These are phyloP conservation scores for Pleurotus djamor DNA, from an alignment of 768 basidiomycete species.

Conservation along the genomic window DNA sequence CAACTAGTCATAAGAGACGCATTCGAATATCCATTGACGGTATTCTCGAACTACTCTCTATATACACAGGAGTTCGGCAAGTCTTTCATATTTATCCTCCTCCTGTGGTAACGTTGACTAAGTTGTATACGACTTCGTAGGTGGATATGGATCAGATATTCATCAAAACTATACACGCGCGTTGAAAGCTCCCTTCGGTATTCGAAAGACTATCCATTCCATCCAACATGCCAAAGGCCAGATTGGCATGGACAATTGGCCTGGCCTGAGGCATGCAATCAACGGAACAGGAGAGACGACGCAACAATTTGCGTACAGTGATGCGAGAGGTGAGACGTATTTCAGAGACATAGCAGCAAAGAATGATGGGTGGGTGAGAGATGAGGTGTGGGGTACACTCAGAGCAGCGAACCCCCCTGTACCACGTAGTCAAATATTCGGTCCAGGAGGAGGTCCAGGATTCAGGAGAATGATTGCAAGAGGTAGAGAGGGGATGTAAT, in stretches of 20 bases:
- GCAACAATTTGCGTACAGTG: conserved; percentile 27
- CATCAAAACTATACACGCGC: conserved; percentile 25
- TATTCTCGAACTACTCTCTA: conserved; percentile 28
- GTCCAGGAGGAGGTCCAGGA: conserved; percentile 25
- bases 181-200: conserved; percentile 20
- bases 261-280: conserved; percentile 27
- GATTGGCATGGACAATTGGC: conserved; percentile 31
- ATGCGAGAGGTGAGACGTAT: conserved; percentile 25
- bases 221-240: conserved; percentile 26
- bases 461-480: conserved; percentile 18
- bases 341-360: conserved; percentile 27
- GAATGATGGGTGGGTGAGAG: conserved; percentile 28
- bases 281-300: conserved; percentile 26
- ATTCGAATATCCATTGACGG: conserved; percentile 49
- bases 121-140: conserved; percentile 9
- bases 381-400: conserved; percentile 27
- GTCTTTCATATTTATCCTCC: background rate
- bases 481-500: background rate
- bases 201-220: conserved; percentile 21
- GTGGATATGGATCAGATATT: conserved; percentile 25
- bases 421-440: conserved; percentile 23
- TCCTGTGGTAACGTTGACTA: background rate
- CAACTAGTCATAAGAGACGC: conserved; percentile 39
- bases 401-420: conserved; percentile 24
- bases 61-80: conserved; percentile 22